phyloP scores from a whole-genome alignment of 2,329 filamentous ascomycete species.

The Stagonosporopsis chrysanthemi region DNA sequence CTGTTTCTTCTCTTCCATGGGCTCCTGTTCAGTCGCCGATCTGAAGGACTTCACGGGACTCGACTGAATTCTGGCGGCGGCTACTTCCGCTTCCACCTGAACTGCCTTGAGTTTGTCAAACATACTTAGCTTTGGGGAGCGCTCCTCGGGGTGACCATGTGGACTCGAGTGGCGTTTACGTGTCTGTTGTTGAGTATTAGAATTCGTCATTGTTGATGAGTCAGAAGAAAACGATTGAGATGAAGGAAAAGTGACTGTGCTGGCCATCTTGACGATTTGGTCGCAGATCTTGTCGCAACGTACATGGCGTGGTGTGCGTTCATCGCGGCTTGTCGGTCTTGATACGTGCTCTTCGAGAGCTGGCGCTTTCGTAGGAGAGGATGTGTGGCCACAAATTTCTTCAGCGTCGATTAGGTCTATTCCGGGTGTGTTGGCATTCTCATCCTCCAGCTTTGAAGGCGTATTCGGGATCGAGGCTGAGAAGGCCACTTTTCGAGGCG shows the following conservation, averaged over 20 bases:
- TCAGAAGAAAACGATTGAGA: constrained; percentile 20
- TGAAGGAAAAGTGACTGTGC: constrained; percentile 39
- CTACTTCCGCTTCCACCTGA: constrained; percentile 55
- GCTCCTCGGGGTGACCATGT: constrained; percentile 48
- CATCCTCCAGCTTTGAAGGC: constrained; percentile 39
- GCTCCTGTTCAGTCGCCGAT: constrained; percentile 27
- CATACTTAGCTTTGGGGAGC: constrained; percentile 53
- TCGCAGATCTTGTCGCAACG: constrained; percentile 41
- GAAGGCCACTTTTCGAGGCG: constrained; percentile 52
- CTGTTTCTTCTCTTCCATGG: constrained; percentile 31
- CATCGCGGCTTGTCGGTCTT: constrained; percentile 33
- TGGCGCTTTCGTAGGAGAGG: constrained; percentile 27
- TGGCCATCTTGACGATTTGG: constrained; percentile 34
- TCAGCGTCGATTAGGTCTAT: constrained; percentile 35
- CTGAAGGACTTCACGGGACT: constrained; percentile 18
- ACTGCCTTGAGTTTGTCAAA: constrained; percentile 57
- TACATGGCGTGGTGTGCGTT: constrained; percentile 47
- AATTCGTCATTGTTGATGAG: constrained; percentile 20
- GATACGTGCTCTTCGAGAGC: constrained; percentile 31
- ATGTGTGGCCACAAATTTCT: constrained; percentile 22
- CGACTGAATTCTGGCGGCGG: constrained; percentile 37
- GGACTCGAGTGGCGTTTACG: constrained; percentile 51
- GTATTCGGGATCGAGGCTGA: constrained; percentile 46
- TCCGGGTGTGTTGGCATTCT: constrained; percentile 44
- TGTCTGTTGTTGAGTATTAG: constrained; percentile 44